Percentiles rank a stretch among this genome's conserved stretches.
Conservation (phyloP, 2,329 filamentous ascomycete genomes). For the Cytospora paraplurivora region DNA sequence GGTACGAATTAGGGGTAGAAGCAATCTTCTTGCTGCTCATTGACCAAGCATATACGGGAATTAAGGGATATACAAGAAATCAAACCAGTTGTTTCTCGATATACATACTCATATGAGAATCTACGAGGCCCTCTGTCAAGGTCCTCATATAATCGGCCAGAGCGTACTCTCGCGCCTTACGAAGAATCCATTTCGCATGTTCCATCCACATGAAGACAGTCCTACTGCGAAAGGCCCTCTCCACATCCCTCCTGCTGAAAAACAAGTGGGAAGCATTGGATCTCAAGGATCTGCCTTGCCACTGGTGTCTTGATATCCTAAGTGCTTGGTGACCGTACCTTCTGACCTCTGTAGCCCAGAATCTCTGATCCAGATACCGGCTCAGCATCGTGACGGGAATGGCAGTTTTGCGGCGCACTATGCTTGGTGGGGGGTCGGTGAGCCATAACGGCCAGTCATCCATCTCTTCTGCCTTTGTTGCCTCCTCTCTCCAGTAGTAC, state of each 20-base stretch:
- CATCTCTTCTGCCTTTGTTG: background rate
- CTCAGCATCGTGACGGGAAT: conserved; percentile 15
- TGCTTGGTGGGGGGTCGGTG: background rate
- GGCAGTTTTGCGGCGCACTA: background rate
- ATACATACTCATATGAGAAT: background rate
- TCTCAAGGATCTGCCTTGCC: background rate
- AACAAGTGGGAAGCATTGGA: background rate
- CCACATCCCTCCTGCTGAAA: background rate
- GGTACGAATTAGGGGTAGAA: too few relatives aligned
- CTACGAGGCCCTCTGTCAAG: background rate
- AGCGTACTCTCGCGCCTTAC: background rate
- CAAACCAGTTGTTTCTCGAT: too few relatives aligned
- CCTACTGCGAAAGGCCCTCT: background rate
- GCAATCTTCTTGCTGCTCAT: too few relatives aligned
- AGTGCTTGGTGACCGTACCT: conserved; percentile 4
- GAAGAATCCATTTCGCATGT: background rate
- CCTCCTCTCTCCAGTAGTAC: background rate
- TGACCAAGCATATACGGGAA: too few relatives aligned
- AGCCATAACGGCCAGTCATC: conserved; percentile 12
- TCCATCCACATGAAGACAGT: background rate
- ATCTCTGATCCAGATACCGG: background rate
- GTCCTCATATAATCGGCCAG: background rate
- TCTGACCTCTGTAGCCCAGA: background rate
- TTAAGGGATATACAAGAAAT: too few relatives aligned
- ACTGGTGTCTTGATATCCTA: background rate